Evolutionary conservation across 2,329 filamentous ascomycete genomes (phyloP).

Genomic region (Didymella lethalis): DNA sequence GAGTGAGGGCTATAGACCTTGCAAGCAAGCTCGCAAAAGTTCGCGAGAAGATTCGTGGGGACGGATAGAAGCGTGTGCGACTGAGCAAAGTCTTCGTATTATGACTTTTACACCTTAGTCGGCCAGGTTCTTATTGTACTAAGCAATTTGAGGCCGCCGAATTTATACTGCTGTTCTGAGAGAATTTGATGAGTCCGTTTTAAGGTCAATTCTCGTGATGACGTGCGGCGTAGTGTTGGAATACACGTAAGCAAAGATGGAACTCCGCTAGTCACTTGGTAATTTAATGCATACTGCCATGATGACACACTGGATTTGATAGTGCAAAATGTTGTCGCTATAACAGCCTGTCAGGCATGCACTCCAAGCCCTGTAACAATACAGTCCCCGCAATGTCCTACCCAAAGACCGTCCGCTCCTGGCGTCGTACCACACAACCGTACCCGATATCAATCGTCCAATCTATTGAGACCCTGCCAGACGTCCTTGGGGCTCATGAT

Average conservation of each 20-base stretch:
- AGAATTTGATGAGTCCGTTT: neutral
- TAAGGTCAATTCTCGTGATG: neutral
- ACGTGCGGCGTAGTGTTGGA: neutral
- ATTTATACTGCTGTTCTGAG: neutral
- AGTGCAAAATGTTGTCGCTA: neutral
- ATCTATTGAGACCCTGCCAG: constrained; percentile 26
- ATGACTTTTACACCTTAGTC: neutral
- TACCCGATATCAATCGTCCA: constrained; percentile 21
- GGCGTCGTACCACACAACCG: constrained; percentile 25
- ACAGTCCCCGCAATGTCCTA: constrained; percentile 16
- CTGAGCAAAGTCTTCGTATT: neutral
- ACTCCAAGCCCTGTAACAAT: neutral
- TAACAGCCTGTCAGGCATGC: neutral
- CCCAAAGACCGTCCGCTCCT: constrained; percentile 28
- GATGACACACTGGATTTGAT: neutral
- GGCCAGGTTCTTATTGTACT: neutral
- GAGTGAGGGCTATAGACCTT: neutral
- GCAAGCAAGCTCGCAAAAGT: constrained; percentile 6
- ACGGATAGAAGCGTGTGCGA: neutral
- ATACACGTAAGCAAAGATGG: constrained; percentile 2
- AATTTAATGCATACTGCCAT: neutral
- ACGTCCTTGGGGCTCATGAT: constrained; percentile 21
- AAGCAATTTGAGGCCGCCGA: neutral
- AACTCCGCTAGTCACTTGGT: neutral
- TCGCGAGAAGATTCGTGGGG: neutral